Percentiles rank a stretch among this genome's conserved stretches.
Evolutionary conservation across 169 alveolate species (phyloP).

Genomic region (Miamiensis avidus): DNA sequence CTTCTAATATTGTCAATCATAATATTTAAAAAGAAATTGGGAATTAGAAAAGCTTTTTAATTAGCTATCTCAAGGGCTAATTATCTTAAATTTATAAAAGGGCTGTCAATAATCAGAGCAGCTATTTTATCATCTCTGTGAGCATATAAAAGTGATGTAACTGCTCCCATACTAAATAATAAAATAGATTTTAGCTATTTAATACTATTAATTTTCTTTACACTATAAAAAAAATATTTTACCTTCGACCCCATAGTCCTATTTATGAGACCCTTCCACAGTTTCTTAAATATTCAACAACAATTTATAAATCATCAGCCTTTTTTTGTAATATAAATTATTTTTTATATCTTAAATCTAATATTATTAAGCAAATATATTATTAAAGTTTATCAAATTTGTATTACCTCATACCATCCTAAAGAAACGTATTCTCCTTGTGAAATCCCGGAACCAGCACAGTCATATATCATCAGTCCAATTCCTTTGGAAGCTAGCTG

Average conservation of each 20-base stretch:
- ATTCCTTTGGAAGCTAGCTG: slow-evolving; percentile 9
- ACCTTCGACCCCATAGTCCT: neutral
- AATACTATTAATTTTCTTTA: too few relatives aligned
- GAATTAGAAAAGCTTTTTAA: neutral
- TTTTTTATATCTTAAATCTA: neutral
- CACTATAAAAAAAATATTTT: too few relatives aligned
- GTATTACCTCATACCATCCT: slow-evolving; percentile 72
- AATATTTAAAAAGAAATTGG: neutral
- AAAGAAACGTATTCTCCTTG: slow-evolving; percentile 82
- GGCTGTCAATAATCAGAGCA: neutral
- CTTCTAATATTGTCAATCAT: neutral
- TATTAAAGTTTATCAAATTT: too few relatives aligned
- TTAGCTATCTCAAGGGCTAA: neutral
- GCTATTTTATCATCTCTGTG: neutral
- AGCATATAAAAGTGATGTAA: neutral
- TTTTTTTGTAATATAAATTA: too few relatives aligned
- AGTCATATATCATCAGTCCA: slow-evolving; percentile 71
- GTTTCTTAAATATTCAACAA: neutral
- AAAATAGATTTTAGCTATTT: too few relatives aligned
- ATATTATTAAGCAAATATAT: neutral
- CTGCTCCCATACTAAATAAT: neutral
- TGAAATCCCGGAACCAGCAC: slow-evolving; percentile 81
- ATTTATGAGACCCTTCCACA: neutral
- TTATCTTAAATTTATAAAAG: neutral
- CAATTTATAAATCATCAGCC: neutral